phyloP scores from a whole-genome alignment of 2,329 filamentous ascomycete species.

The Shiraia sp. region DNA sequence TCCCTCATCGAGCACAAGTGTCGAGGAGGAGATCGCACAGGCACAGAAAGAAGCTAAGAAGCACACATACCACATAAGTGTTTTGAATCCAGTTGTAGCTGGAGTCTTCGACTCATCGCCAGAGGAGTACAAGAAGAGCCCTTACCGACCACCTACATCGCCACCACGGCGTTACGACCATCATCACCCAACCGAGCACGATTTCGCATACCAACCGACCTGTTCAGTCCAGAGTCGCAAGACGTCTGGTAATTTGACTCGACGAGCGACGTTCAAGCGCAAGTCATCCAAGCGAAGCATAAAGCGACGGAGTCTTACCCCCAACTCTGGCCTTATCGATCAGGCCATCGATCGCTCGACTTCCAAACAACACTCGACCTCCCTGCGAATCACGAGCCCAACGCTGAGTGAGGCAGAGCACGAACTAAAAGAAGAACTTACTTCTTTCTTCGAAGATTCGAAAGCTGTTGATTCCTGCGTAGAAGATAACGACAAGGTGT shows the following conservation, averaged over 20 bases:
- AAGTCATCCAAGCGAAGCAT: constrained; percentile 24
- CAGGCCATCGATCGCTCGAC: constrained; percentile 24
- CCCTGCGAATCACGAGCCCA: constrained; percentile 40
- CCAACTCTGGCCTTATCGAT: constrained; percentile 25
- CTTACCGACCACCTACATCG: constrained; percentile 15
- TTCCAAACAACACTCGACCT: constrained; percentile 18
- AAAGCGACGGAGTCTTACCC: constrained; percentile 15
- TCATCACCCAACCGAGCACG: constrained; percentile 23
- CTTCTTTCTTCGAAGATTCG: constrained; percentile 28
- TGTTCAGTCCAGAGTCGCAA: constrained; percentile 23
- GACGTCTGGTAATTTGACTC: constrained; percentile 10
- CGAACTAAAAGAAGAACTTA: constrained; percentile 41
- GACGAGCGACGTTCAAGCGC: constrained; percentile 22
- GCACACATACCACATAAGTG: constrained; percentile 18
- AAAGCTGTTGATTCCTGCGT: constrained; percentile 46
- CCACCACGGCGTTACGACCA: constrained; percentile 31
- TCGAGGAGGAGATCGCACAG: constrained; percentile 33
- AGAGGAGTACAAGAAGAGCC: constrained; percentile 5
- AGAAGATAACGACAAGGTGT: constrained; percentile 31
- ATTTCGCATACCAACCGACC: constrained; percentile 31
- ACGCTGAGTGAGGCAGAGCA: constrained; percentile 53
- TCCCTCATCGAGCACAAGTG: constrained; percentile 45
- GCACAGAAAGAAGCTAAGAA: constrained; percentile 16
- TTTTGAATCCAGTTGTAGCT: constrained; percentile 24
- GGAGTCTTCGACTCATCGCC: constrained; percentile 28